Evolutionary conservation across 2,329 filamentous ascomycete genomes (phyloP), one percentile per base, ranked within the genome.

Genomic region (Ophiostoma tasmaniense): DNA sequence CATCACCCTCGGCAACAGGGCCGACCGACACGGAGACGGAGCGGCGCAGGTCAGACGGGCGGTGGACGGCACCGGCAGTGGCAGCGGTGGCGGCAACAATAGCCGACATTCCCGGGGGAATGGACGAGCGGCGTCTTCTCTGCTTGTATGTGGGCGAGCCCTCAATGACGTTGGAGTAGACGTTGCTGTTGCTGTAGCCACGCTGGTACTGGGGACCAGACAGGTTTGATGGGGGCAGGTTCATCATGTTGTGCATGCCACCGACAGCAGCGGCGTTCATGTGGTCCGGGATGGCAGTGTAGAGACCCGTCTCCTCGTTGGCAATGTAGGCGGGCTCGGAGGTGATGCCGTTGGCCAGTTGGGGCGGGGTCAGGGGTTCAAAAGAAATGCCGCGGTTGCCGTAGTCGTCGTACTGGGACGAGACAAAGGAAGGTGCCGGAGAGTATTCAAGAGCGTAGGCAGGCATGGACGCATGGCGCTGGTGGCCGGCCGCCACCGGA

Each of bases 61-160:
- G 86, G 80, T 96, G 82, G 20, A 81, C 79, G 68, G 82, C 83
- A 69, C 83, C 82, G 33, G 79, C 77, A 7, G 66, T 61, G 3
- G 71, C 70, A 42, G 81, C 81, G 42, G 82, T 84, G n/a, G 89
- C 86, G 66, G 87, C 87, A 72, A 89, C 87, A 71, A 90, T 88
- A 62, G 85, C 86, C 70, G 85, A 84, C 77, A 93, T 87, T 73
- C 90, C 87, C 14, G 91, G 90, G 30, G 94, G 93, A 72, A 98
- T 92, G 59, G 94, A 98, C 45, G 95, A 97, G 72, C 95, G 90
- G 74, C 95, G 89, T 78, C 95, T 87, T 75, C 95, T 88, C 83
- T 98, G 95, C 86, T 99, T 99, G 83, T 99, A 99, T 50, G 95
- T 98, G 14, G 95, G 95, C 35, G 95, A 99, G 66, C 95, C 95